These are phyloP conservation scores for Hygrophoropsis aurantiaca DNA, from an alignment of 768 basidiomycete species.

Conservation along the genomic window DNA sequence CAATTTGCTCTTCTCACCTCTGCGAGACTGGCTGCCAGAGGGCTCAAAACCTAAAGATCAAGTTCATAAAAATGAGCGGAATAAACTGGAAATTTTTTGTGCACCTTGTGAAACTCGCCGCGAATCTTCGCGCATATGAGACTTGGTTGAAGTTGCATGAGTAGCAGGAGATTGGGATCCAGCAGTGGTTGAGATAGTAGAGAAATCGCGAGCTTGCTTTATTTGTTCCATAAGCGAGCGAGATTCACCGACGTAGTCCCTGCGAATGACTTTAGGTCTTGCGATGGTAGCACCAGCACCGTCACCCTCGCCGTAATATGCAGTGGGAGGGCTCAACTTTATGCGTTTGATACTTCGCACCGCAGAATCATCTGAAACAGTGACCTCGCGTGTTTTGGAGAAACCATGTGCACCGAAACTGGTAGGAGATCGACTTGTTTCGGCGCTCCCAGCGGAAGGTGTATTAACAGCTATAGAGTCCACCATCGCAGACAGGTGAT, in stretches of 20 bases:
- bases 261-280: slow-evolving; percentile 47
- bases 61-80: slow-evolving; percentile 10
- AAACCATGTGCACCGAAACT: slow-evolving; percentile 42
- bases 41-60: too few species aligned
- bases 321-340: slow-evolving; percentile 69
- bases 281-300: slow-evolving; percentile 48
- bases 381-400: slow-evolving; percentile 48
- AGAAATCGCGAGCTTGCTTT: slow-evolving; percentile 73
- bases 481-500: slow-evolving; percentile 90
- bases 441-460: slow-evolving; percentile 56
- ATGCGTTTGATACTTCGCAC: slow-evolving; percentile 78
- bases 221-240: slow-evolving; percentile 78
- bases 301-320: slow-evolving; percentile 53
- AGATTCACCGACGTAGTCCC: slow-evolving; percentile 79
- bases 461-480: slow-evolving; percentile 90
- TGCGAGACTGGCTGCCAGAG: too few species aligned
- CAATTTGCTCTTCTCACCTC: slow-evolving; percentile 17
- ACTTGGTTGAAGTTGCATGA: slow-evolving; percentile 7
- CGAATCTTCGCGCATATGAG: background rate
- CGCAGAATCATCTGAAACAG: slow-evolving; percentile 44
- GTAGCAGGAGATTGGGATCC: slow-evolving; percentile 36
- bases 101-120: slow-evolving; percentile 4
- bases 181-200: slow-evolving; percentile 65
- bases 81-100: slow-evolving; percentile 3
- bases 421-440: slow-evolving; percentile 41